A percentile compares a stretch with the other conserved stretches of the same genome.
Conservation (phyloP, 177 flowering plant species). For the Vitis hybrid region DNA sequence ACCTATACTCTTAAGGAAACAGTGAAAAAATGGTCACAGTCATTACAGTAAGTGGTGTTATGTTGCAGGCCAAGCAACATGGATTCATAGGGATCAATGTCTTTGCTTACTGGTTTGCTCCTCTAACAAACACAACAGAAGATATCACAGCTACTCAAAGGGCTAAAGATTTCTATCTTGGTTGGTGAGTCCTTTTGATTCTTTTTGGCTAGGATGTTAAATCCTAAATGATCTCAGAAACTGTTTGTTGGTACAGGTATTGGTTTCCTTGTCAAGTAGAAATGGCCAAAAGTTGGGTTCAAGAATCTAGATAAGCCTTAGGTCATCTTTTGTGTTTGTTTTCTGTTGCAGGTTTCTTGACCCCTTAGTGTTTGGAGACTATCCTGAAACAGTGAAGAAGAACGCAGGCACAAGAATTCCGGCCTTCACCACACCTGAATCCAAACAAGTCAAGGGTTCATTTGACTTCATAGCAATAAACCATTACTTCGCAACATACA, state of each 20-base stretch:
- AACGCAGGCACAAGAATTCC: conserved; percentile 51
- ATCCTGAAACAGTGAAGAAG: conserved; percentile 48
- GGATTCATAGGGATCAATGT: conserved; percentile 56
- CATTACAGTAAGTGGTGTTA: neutral
- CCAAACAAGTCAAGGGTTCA: conserved; percentile 52
- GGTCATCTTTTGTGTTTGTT: neutral
- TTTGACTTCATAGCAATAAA: conserved; percentile 59
- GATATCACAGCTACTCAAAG: conserved; percentile 57
- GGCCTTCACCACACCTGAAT: conserved; percentile 37
- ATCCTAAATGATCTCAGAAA: too few species aligned
- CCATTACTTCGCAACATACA: conserved; percentile 28
- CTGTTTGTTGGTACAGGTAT: too few species aligned
- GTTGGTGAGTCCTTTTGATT: conserved; percentile 43
- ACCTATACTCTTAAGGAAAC: neutral
- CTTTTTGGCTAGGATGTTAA: neutral
- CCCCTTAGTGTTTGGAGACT: conserved; percentile 67
- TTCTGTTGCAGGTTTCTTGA: conserved; percentile 42
- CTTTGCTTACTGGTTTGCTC: conserved; percentile 24
- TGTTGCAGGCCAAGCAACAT: conserved; percentile 53
- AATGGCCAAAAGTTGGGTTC: neutral
- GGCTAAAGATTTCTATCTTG: conserved; percentile 48
- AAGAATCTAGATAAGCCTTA: neutral
- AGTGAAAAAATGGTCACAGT: neutral
- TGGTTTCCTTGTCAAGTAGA: neutral
- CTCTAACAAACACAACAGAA: conserved; percentile 42